Conservation (phyloP, 163 green algal species). For the Scenedesmus sp. region DNA sequence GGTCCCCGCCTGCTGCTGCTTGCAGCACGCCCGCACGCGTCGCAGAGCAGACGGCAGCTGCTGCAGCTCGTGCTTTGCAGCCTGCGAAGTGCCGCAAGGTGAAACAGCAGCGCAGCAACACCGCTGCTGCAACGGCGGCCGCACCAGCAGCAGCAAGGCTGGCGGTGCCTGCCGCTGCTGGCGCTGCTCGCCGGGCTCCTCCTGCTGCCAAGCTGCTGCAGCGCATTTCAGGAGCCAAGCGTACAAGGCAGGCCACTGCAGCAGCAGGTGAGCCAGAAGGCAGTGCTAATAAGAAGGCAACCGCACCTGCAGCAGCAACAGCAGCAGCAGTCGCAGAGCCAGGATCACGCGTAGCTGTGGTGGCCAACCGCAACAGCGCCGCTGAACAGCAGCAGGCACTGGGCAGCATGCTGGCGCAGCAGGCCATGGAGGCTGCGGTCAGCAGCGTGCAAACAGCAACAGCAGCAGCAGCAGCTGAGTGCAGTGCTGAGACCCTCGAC, state of each 20-base stretch:
- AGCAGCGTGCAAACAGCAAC: neutral
- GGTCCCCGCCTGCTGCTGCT: neutral
- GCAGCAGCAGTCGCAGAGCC: constrained; percentile 8
- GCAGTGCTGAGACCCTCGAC: no score
- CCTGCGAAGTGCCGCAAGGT: neutral
- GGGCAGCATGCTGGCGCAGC: neutral
- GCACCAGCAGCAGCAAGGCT: neutral
- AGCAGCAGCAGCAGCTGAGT: constrained; percentile 2
- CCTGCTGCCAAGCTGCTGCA: neutral
- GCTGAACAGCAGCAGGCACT: constrained; percentile 6
- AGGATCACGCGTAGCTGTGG: neutral
- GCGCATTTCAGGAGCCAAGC: neutral
- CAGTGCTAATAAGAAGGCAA: neutral
- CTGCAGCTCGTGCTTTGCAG: neutral
- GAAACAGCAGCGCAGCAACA: neutral
- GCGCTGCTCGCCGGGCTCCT: no score
- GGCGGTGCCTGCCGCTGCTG: neutral
- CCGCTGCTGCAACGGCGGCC: no score
- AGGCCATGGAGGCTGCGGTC: neutral
- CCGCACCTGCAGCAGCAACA: neutral
- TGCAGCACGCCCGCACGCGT: neutral
- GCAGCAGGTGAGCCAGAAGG: neutral
- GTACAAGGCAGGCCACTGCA: neutral
- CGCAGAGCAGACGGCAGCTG: neutral
- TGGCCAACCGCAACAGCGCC: neutral